These are phyloP conservation scores for Barnettozyma siamensis DNA, from an alignment of 805 yeast species.

Conservation along the genomic window DNA sequence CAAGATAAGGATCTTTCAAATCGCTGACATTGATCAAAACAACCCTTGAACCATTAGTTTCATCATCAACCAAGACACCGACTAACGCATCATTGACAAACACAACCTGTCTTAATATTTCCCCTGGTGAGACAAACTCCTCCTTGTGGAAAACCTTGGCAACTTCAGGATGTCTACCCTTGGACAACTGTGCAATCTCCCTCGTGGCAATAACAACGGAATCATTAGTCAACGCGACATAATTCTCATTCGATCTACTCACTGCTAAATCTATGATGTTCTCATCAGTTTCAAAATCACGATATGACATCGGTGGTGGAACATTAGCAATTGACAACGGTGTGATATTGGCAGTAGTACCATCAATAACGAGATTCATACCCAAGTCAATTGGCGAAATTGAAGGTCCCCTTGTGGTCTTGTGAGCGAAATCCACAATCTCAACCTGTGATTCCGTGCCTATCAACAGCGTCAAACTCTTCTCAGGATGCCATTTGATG, in stretches of 20 bases:
- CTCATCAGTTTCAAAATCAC: constrained; percentile 52
- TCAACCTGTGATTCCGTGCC: constrained; percentile 50
- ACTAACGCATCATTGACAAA: constrained; percentile 45
- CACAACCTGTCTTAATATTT: constrained; percentile 57
- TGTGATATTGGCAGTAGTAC: constrained; percentile 61
- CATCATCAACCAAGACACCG: constrained; percentile 56
- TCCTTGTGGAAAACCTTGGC: constrained; percentile 18
- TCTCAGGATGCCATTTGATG: constrained; percentile 84
- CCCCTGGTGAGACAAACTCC: constrained; percentile 35
- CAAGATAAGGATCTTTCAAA: constrained; percentile 34
- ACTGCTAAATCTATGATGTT: constrained; percentile 63
- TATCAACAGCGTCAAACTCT: constrained; percentile 67
- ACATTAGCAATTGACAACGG: constrained; percentile 81
- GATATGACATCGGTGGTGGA: constrained; percentile 88
- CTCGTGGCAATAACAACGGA: constrained; percentile 42
- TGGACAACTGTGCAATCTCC: constrained; percentile 38
- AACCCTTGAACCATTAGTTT: constrained; percentile 41
- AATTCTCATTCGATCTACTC: constrained; percentile 48
- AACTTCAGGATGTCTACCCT: constrained; percentile 41
- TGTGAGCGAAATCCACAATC: constrained; percentile 62
- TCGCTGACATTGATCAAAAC: constrained; percentile 44
- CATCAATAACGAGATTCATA: constrained; percentile 77
- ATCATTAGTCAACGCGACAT: constrained; percentile 53
- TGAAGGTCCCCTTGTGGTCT: constrained; percentile 63
- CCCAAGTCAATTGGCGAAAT: constrained; percentile 68